phyloP scores from a whole-genome alignment of 345 rosid species.

The Punica granatum region DNA sequence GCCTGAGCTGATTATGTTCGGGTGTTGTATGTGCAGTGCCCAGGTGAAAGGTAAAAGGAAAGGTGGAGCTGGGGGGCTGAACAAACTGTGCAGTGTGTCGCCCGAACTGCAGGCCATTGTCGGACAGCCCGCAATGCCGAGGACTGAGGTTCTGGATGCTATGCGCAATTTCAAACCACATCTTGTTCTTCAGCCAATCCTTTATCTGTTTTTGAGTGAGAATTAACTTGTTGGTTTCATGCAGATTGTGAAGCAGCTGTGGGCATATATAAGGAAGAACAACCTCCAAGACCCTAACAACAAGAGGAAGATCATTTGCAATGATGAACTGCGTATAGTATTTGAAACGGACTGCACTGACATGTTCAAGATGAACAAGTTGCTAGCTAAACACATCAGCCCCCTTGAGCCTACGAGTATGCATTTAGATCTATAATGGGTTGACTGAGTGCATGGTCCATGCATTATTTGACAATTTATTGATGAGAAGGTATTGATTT shows the following conservation, averaged over 20 bases:
- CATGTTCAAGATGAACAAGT: slow-evolving; percentile 36
- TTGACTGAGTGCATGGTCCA: background rate
- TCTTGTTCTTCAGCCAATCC: background rate
- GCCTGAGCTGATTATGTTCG: slow-evolving; percentile 1
- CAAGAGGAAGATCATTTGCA: slow-evolving; percentile 30
- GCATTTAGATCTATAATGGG: background rate
- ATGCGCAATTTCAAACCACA: background rate
- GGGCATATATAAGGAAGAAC: slow-evolving; percentile 32
- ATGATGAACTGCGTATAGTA: slow-evolving; percentile 27
- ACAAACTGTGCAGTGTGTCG: slow-evolving; percentile 28
- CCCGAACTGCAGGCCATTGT: slow-evolving; percentile 29
- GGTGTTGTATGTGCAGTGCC: slow-evolving; percentile 6
- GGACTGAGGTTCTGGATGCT: slow-evolving; percentile 22
- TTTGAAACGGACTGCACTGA: slow-evolving; percentile 33
- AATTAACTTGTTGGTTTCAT: background rate
- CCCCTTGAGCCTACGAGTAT: slow-evolving; percentile 25
- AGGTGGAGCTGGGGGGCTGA: slow-evolving; percentile 33
- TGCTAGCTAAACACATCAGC: slow-evolving; percentile 24
- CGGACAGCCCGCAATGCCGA: slow-evolving; percentile 28
- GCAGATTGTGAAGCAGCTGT: slow-evolving; percentile 28
- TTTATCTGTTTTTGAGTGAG: background rate
- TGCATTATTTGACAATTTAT: background rate
- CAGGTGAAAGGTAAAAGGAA: slow-evolving; percentile 18
- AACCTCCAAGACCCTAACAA: slow-evolving; percentile 32
- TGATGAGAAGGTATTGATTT: background rate